Evolutionary conservation across 2,329 filamentous ascomycete species (phyloP), one percentile per base, ranked within the genome.

Genomic region (Chaetomium sp.): DNA sequence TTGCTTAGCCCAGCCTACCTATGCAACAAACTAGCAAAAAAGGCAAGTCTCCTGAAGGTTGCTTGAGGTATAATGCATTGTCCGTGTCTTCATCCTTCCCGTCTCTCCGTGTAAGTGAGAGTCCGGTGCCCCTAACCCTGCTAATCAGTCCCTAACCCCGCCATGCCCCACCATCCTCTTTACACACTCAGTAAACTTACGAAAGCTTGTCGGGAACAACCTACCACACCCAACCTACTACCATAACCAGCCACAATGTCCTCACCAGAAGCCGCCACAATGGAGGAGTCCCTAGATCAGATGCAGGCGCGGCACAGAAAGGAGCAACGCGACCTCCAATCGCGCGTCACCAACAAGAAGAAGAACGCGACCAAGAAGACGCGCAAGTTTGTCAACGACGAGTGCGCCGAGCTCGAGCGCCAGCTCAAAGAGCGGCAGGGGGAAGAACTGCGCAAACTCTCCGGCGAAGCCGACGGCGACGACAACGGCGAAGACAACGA

Each of bases 331-430:
- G 94, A 98, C 67, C 83, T 99, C 29, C 91, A 96, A 76, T 85
- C 87, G 58, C 88, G 90, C 65, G 88, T 96, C 73, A 97, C 92
- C 5, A 93, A 90, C 79, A 98, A 97, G 84, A 99, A 97, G 83
- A 98, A 97, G 82, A 90, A 91, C 71, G 93, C 95, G 19, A 96
- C 90, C 55, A 99, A 98, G 79, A 92, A 87, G 86, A 93, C 84
- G 71, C 86, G 81, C 73, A 92, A 90, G 75, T 88, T 89, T 31
- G 82, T 94, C 73, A 92, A 90, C 49, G 83, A 90, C 60, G 91
- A 94, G 74, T 92, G 91, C 70, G 89, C 89, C 66, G 82, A 85
- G 60, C 80, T 92, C 69, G 90, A 94, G 75, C 80, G 85, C 8
- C 78, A 85, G 62, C 74, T 91, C 50, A 87, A 85, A 67, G 88